These are phyloP conservation scores for Aspergillus ochraceoroseus DNA, from an alignment of 2,329 filamentous ascomycete species.

Conservation along the genomic window DNA sequence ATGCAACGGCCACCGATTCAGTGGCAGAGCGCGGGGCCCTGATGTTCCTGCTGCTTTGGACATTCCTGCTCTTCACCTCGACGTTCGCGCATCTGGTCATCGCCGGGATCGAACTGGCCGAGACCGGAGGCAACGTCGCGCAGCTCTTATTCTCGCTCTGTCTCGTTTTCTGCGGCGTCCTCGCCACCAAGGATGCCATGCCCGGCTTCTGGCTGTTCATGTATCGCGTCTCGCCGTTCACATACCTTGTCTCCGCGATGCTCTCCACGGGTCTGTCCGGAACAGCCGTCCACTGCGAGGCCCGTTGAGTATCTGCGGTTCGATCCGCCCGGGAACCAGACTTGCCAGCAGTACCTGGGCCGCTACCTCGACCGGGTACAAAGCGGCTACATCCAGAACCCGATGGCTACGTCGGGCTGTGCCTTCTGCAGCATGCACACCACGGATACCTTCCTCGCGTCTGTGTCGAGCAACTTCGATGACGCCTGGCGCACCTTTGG, in stretches of 20 bases:
- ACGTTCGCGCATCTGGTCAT: slow-evolving; percentile 72
- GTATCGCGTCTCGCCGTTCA: slow-evolving; percentile 65
- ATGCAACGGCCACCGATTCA: slow-evolving; percentile 37
- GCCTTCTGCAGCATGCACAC: slow-evolving; percentile 47
- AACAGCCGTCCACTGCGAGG: slow-evolving; percentile 31
- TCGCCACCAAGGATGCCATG: slow-evolving; percentile 52
- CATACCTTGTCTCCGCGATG: slow-evolving; percentile 53
- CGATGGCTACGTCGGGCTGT: slow-evolving; percentile 45
- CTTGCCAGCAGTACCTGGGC: slow-evolving; percentile 53
- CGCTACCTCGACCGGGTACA: slow-evolving; percentile 41
- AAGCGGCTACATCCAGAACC: slow-evolving; percentile 42
- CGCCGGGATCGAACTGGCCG: slow-evolving; percentile 62
- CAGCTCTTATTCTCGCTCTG: slow-evolving; percentile 57
- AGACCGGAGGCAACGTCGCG: slow-evolving; percentile 62
- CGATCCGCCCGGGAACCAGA: slow-evolving; percentile 53
- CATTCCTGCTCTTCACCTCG: slow-evolving; percentile 66
- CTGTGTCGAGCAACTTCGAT: slow-evolving; percentile 41
- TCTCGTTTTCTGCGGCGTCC: slow-evolving; percentile 54
- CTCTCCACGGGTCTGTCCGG: slow-evolving; percentile 38
- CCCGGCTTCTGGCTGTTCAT: slow-evolving; percentile 76
- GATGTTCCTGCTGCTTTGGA: slow-evolving; percentile 60
- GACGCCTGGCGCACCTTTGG: slow-evolving; percentile 65
- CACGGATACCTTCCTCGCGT: slow-evolving; percentile 48
- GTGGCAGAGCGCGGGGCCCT: slow-evolving; percentile 56
- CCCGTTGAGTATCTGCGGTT: slow-evolving; percentile 31